Conservation (phyloP, 768 basidiomycete genomes). For the Lentinus brumalis region DNA sequence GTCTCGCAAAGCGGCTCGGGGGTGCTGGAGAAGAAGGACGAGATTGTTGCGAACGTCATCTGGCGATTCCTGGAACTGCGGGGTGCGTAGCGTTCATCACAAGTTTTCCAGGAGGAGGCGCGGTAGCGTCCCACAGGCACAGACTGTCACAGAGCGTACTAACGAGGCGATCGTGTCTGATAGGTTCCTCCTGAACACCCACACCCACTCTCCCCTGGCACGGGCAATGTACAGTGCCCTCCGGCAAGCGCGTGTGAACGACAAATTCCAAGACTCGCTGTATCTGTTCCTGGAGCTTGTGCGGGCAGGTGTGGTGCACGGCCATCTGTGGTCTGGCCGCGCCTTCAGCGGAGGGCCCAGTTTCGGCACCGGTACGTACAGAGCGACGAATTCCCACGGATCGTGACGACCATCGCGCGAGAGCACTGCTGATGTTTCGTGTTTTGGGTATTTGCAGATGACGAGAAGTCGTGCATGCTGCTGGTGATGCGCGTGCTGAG, state of each 20-base stretch:
- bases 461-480: constrained; percentile 92
- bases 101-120: neutral
- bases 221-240: constrained; percentile 89
- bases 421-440: constrained; percentile 25
- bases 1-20: constrained; percentile 34
- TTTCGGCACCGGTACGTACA: constrained; percentile 78
- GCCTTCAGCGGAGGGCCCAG: constrained; percentile 94
- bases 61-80: constrained; percentile 97
- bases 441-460: constrained; percentile 53
- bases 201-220: constrained; percentile 87
- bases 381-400: constrained; percentile 33
- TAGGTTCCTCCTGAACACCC: constrained; percentile 87
- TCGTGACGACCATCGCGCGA: constrained; percentile 22
- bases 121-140: constrained; percentile 2
- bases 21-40: constrained; percentile 95
- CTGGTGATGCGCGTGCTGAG: constrained; percentile 96
- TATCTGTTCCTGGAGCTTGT: constrained; percentile 95
- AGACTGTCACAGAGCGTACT: neutral
- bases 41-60: constrained; percentile 96
- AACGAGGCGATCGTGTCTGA: neutral
- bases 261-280: constrained; percentile 97
- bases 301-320: constrained; percentile 96
- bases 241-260: constrained; percentile 79
- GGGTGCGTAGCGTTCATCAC: constrained; percentile 55
- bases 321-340: constrained; percentile 84